phyloP scores from a whole-genome alignment of 2,329 filamentous ascomycete genomes.

The Tolypocladium endophyticum region DNA sequence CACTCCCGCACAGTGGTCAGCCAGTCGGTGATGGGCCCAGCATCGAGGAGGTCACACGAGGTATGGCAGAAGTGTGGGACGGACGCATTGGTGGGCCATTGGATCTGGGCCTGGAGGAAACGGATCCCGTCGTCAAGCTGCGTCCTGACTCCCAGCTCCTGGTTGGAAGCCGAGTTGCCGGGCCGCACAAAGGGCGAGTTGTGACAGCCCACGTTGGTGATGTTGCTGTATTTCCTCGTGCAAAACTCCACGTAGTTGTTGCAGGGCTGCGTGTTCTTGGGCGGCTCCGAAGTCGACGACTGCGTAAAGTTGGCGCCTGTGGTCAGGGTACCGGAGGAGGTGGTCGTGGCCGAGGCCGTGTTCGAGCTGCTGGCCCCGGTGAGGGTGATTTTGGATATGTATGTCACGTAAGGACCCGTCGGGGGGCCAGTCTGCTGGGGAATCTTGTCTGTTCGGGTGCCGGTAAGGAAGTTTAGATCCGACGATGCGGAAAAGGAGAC shows the following conservation, averaged over 20 bases:
- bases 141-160: slow-evolving; percentile 52
- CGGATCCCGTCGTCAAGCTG: slow-evolving; percentile 72
- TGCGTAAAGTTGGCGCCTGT: slow-evolving; percentile 27
- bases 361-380: slow-evolving; percentile 15
- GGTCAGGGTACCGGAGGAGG: slow-evolving; percentile 24
- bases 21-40: slow-evolving; percentile 66
- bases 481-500: slow-evolving; percentile 21
- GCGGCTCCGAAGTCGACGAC: slow-evolving; percentile 23
- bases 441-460: slow-evolving; percentile 25
- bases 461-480: slow-evolving; percentile 24
- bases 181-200: slow-evolving; percentile 67
- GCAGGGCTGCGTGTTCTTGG: slow-evolving; percentile 67
- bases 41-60: slow-evolving; percentile 70
- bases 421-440: slow-evolving; percentile 28
- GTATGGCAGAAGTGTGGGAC: slow-evolving; percentile 73
- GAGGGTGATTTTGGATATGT: slow-evolving; percentile 31
- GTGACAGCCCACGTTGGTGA: slow-evolving; percentile 68
- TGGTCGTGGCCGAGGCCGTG: slow-evolving; percentile 16
- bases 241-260: slow-evolving; percentile 74
- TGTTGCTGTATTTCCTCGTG: slow-evolving; percentile 65
- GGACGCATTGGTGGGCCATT: slow-evolving; percentile 39
- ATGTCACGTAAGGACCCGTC: slow-evolving; percentile 33
- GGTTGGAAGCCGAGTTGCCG: slow-evolving; percentile 68
- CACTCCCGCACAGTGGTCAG: slow-evolving; percentile 59
- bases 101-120: slow-evolving; percentile 53